These are phyloP conservation scores for Phytopythium mirpurense DNA, from an alignment of 352 stramenopile genomes.

Conservation along the genomic window DNA sequence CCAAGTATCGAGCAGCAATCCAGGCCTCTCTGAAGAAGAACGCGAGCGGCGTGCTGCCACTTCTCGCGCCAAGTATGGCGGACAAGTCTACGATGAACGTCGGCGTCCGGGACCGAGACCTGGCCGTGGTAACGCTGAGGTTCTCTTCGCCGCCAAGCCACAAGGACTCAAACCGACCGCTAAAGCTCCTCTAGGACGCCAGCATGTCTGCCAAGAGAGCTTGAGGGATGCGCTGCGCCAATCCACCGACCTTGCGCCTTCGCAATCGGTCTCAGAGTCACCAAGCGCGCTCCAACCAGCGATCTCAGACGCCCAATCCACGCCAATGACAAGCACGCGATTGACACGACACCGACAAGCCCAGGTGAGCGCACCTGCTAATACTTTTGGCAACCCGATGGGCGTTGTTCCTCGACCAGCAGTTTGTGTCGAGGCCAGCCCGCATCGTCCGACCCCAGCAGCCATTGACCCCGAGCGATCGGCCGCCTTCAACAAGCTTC, in stretches of 20 bases:
- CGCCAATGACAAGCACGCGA: too few relatives aligned
- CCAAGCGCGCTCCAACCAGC: background rate
- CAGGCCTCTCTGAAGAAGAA: background rate
- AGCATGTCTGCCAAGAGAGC: background rate
- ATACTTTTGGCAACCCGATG: too few relatives aligned
- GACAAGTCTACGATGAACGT: background rate
- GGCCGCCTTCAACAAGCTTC: conserved; percentile 30
- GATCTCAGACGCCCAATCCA: background rate
- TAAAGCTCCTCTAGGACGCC: background rate
- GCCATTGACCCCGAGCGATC: conserved; percentile 11
- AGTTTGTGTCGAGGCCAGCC: too few relatives aligned
- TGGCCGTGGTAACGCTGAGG: background rate
- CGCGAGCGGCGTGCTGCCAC: background rate
- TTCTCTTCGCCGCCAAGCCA: background rate
- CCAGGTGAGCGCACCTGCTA: too few relatives aligned
- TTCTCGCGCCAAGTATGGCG: background rate
- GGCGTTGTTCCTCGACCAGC: too few relatives aligned
- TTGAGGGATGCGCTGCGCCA: background rate
- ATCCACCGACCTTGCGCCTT: background rate
- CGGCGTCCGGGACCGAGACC: background rate
- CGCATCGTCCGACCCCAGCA: too few relatives aligned
- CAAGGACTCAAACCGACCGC: background rate
- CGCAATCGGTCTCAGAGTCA: background rate
- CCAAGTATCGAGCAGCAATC: background rate
- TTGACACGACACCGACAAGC: background rate